These are phyloP conservation scores for Mucor saturninus DNA, from an alignment of 371 early-diverging fungal genomes.

Conservation along the genomic window DNA sequence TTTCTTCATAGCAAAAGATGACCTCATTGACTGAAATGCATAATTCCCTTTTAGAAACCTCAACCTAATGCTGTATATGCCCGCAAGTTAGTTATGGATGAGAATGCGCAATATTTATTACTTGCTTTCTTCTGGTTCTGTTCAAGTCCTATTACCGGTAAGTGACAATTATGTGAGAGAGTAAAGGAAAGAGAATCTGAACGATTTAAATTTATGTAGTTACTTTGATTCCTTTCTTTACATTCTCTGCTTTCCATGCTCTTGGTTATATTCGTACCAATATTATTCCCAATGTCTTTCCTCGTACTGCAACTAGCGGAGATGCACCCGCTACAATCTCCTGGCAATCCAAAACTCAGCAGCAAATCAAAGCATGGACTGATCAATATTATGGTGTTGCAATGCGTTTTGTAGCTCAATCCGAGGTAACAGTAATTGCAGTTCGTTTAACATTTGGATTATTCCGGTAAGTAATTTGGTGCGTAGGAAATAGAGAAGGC, in stretches of 20 bases:
- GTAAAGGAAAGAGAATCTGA: not conserved
- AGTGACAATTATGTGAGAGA: not conserved
- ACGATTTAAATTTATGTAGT: conserved; percentile 45
- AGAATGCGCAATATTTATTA: conserved; percentile 86
- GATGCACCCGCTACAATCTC: conserved; percentile 22
- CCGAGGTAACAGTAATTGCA: conserved; percentile 81
- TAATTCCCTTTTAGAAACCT: conserved; percentile 51
- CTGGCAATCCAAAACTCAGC: conserved; percentile 59
- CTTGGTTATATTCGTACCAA: conserved; percentile 78
- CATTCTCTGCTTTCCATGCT: conserved; percentile 87
- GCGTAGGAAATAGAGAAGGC: not conserved
- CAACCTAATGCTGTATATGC: conserved; percentile 66
- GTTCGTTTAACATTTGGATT: conserved; percentile 71
- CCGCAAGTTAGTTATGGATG: conserved; percentile 78
- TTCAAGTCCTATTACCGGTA: conserved; percentile 75
- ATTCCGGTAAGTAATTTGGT: conserved; percentile 53
- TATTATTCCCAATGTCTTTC: conserved; percentile 73
- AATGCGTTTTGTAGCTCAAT: conserved; percentile 76
- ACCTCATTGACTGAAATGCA: conserved; percentile 21
- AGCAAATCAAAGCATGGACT: conserved; percentile 66
- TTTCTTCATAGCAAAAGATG: conserved; percentile 15
- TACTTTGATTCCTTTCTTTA: conserved; percentile 81
- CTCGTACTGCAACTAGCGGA: conserved; percentile 53
- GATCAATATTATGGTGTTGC: conserved; percentile 73
- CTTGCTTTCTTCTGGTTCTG: conserved; percentile 82